These are phyloP conservation scores for Albophoma yamanashiensis DNA, from an alignment of 2,329 filamentous ascomycete genomes.

Conservation along the genomic window DNA sequence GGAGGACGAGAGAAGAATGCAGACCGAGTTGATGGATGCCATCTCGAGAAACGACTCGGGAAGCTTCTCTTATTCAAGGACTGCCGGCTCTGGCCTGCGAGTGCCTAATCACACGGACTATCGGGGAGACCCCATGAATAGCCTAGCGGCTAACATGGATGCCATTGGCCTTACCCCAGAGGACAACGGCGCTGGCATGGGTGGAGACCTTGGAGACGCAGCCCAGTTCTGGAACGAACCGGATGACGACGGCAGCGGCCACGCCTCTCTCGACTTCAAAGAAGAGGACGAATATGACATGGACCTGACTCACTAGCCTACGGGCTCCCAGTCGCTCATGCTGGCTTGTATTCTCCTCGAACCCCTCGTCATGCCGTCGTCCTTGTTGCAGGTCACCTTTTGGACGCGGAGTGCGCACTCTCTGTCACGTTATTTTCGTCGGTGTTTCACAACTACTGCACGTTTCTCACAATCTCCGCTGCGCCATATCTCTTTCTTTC, in stretches of 20 bases:
- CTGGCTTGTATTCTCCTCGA: not conserved
- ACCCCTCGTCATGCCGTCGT: not conserved
- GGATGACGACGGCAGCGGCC: constrained; percentile 62
- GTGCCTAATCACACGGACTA: constrained; percentile 92
- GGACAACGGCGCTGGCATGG: constrained; percentile 25
- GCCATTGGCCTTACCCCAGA: constrained; percentile 26
- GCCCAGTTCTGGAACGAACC: constrained; percentile 56
- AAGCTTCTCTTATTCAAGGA: constrained; percentile 76
- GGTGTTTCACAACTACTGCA: not conserved
- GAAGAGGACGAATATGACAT: constrained; percentile 92
- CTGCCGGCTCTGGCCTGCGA: constrained; percentile 71
- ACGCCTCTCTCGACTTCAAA: constrained; percentile 65
- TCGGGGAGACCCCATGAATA: constrained; percentile 64
- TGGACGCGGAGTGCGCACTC: not conserved
- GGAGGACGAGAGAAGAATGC: constrained; percentile 94
- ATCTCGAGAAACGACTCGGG: constrained; percentile 67
- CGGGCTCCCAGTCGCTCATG: not conserved
- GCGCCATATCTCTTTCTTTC: not conserved
- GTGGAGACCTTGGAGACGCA: constrained; percentile 36
- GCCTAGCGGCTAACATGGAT: constrained; percentile 24
- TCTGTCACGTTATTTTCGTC: not conserved
- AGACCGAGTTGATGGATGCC: constrained; percentile 80
- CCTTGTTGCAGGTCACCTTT: not conserved
- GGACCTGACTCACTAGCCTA: constrained; percentile 45
- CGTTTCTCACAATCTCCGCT: not conserved